Evolutionary conservation across 371 early-diverging fungal genomes (phyloP), one percentile per base, ranked within the genome.

Genomic region (Conidiobolus incongruus): DNA sequence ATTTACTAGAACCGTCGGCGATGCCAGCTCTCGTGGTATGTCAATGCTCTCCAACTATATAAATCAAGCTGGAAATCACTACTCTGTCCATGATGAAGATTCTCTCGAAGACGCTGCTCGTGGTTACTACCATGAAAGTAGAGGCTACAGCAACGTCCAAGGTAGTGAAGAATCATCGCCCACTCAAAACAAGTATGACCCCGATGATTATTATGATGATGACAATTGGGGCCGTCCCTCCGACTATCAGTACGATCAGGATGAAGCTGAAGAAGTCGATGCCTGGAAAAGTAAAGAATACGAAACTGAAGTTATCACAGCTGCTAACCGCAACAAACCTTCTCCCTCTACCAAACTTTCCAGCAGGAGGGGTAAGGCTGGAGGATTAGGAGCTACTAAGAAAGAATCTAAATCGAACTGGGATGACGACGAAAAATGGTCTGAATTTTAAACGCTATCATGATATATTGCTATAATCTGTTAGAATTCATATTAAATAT

Each of bases 1-100:
- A 1, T 60, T 80, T 46, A 66, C 75, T n/a, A 63, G 66, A 48
- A 76, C 67, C 65, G 76, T 77, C 38, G 35, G 40, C 33, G 19
- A 21, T 12, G 11, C 23, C 13, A 26, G 28, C n/a, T 39, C 10
- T 24, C 11, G 35, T 35, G 26, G n/a, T 23, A 23, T n/a, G n/a
- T 21, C 30, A 17, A 17, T 39, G 12, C 7, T 20, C 12, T 39
- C 16, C 22, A 28, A 24, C 13, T 44, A 26, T 44, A 23, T 24
- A 8, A n/a, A 21, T 4, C 30, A 34, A 30, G 22, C 36, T 12
- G 4, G 10, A 28, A 12, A 22, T 6, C 10, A n/a, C 19, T 6
- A 6, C 8, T 16, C 8, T 13, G 13, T 7, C 21, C 8, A 21
- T 13, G 11, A 16, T 5, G 13, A n/a, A 28, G 33, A 20, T 42